phyloP scores from a whole-genome alignment of 176 grass and related monocot species.

The Musa beccarii region DNA sequence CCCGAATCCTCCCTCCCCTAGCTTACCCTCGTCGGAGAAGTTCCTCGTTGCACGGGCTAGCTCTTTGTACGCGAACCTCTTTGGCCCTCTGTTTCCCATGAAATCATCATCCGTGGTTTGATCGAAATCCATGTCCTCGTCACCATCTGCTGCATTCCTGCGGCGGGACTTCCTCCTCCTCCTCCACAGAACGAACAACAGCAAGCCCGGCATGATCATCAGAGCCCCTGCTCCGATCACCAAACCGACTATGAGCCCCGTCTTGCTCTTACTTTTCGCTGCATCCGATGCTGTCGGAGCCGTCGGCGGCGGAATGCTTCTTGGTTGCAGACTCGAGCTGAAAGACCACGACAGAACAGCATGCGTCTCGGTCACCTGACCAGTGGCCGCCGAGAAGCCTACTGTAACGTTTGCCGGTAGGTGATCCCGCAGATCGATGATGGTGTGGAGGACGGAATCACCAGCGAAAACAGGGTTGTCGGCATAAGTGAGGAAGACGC shows the following conservation, averaged over 20 bases:
- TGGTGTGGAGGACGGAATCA: conserved; percentile 24
- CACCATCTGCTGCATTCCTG: conserved; percentile 9
- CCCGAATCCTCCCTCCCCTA: conserved; percentile 74
- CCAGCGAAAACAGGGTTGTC: conserved; percentile 10
- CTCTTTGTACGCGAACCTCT: conserved; percentile 41
- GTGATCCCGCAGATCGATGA: conserved; percentile 42
- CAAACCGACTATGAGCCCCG: conserved; percentile 28
- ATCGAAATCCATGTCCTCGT: conserved; percentile 39
- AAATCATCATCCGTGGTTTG: conserved; percentile 44
- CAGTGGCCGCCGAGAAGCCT: conserved; percentile 72
- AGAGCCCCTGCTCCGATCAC: conserved; percentile 19
- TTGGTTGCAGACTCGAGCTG: conserved; percentile 41
- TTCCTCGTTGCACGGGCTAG: conserved; percentile 50
- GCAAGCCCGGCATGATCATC: conserved; percentile 22
- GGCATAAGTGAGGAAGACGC: conserved; percentile 60
- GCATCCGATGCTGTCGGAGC: no score
- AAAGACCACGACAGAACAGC: conserved; percentile 72
- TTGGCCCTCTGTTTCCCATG: conserved; percentile 40
- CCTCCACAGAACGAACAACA: conserved; percentile 38
- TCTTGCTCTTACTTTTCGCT: conserved; percentile 1
- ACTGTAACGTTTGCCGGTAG: conserved; percentile 45
- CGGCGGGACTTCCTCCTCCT: background rate
- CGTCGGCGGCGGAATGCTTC: background rate
- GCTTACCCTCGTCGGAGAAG: conserved; percentile 58
- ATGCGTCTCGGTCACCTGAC: conserved; percentile 51